phyloP scores from a whole-genome alignment of 2,329 filamentous ascomycete species.

The Penicillium occitanis region DNA sequence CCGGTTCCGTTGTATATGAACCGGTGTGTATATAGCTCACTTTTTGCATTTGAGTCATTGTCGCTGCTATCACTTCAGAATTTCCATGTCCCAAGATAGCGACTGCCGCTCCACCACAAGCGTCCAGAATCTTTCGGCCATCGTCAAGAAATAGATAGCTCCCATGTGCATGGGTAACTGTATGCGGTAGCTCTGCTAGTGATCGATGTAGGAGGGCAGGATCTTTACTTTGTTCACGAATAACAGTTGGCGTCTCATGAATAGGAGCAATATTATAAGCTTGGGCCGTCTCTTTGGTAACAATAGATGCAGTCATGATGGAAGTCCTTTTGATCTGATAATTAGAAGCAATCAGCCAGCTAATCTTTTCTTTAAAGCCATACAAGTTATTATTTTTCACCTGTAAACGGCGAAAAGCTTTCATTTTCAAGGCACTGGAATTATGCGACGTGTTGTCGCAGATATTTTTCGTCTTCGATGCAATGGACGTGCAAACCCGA shows the following conservation, averaged over 20 bases:
- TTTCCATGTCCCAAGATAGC: conserved; percentile 67
- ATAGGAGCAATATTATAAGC: not conserved
- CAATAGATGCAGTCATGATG: not conserved
- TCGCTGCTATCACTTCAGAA: conserved; percentile 58
- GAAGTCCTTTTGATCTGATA: not conserved
- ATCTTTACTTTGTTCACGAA: not conserved
- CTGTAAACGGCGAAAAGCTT: not conserved
- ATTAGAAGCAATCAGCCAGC: not conserved
- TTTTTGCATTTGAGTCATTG: conserved; percentile 57
- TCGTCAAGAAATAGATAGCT: conserved; percentile 53
- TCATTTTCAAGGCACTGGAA: not conserved
- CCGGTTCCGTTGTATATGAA: conserved; percentile 10
- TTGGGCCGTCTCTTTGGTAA: not conserved
- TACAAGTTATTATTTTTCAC: not conserved
- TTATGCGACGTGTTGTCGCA: not conserved
- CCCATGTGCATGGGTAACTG: conserved; percentile 33
- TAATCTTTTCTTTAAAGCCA: not conserved
- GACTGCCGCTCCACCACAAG: conserved; percentile 69
- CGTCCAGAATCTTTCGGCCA: conserved; percentile 66
- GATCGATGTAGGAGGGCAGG: conserved; percentile 12
- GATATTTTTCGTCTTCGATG: not conserved
- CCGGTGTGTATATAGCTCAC: conserved; percentile 49
- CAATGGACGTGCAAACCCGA: not conserved
- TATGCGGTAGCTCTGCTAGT: conserved; percentile 5
- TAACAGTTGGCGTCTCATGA: not conserved